phyloP scores from a whole-genome alignment of 2,329 filamentous ascomycete genomes.

The Thelonectria olida region DNA sequence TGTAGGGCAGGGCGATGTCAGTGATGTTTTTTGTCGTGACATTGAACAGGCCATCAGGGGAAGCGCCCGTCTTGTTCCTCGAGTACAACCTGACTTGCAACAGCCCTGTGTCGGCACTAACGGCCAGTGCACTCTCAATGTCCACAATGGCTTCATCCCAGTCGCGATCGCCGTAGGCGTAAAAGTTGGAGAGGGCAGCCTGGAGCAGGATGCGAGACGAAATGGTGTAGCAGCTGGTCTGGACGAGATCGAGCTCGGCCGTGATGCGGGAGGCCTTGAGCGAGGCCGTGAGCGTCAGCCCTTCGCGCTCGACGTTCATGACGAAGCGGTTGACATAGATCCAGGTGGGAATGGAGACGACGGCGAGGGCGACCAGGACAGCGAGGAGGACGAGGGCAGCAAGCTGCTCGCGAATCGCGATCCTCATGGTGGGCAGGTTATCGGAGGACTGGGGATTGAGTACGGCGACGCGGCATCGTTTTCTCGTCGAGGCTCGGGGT shows the following conservation, averaged over 20 bases:
- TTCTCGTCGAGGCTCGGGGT: conserved; percentile 28
- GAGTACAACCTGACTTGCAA: conserved; percentile 80
- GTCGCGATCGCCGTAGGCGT: conserved; percentile 58
- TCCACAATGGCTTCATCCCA: conserved; percentile 72
- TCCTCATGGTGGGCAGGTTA: conserved; percentile 69
- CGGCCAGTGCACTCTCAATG: conserved; percentile 74
- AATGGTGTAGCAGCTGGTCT: conserved; percentile 78
- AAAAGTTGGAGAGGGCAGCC: conserved; percentile 60
- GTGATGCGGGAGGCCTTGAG: conserved; percentile 86
- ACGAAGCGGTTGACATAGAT: conserved; percentile 66
- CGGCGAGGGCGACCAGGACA: conserved; percentile 77
- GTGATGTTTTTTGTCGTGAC: conserved; percentile 63
- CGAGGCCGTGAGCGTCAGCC: conserved; percentile 81
- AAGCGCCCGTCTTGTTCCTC: conserved; percentile 66
- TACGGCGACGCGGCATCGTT: conserved; percentile 41
- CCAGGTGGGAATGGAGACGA: conserved; percentile 82
- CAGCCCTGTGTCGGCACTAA: conserved; percentile 65
- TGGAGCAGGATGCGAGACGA: conserved; percentile 73
- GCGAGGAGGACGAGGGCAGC: conserved; percentile 80
- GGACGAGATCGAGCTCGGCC: conserved; percentile 80
- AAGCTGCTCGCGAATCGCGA: conserved; percentile 89
- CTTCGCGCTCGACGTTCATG: conserved; percentile 61
- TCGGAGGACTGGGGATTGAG: conserved; percentile 27
- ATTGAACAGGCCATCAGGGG: conserved; percentile 67
- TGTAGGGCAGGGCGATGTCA: conserved; percentile 70